Evolutionary conservation across 2,329 filamentous ascomycete species (phyloP).

Genomic region (Colletotrichum filicis): DNA sequence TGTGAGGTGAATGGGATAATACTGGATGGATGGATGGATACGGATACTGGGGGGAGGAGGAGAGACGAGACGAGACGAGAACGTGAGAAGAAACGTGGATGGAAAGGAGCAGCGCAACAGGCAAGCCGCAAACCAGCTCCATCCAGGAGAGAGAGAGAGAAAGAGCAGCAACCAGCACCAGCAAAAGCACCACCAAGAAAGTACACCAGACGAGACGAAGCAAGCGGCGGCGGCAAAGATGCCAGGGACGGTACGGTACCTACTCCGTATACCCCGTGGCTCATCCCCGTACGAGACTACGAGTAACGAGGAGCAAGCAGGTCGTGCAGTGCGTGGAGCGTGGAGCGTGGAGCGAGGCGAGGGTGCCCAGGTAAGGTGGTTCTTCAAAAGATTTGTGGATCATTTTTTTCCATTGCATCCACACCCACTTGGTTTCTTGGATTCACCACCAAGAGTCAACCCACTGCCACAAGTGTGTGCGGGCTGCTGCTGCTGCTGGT

Average conservation of each 20-base stretch:
- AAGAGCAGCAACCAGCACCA: neutral
- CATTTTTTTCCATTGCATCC: conserved; percentile 1
- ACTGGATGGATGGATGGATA: too few relatives aligned
- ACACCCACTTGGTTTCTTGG: neutral
- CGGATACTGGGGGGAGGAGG: too few relatives aligned
- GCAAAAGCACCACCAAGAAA: neutral
- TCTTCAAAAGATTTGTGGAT: conserved; percentile 1
- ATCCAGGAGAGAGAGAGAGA: too few relatives aligned
- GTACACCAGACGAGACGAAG: neutral
- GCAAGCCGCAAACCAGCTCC: too few relatives aligned
- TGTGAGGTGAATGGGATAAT: too few relatives aligned
- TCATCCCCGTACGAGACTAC: neutral
- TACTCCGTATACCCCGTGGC: neutral
- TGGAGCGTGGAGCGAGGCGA: neutral
- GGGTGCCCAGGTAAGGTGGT: neutral
- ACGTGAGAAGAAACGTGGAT: neutral
- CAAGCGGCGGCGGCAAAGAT: neutral
- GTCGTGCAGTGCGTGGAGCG: neutral
- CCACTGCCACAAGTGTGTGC: too few relatives aligned
- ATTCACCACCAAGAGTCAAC: too few relatives aligned
- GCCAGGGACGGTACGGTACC: neutral
- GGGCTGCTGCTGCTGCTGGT: too few relatives aligned
- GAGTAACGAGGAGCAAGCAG: neutral
- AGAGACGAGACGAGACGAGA: neutral
- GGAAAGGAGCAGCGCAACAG: neutral